phyloP scores from a whole-genome alignment of 2,329 filamentous ascomycete species.

The Phialophora tarda region DNA sequence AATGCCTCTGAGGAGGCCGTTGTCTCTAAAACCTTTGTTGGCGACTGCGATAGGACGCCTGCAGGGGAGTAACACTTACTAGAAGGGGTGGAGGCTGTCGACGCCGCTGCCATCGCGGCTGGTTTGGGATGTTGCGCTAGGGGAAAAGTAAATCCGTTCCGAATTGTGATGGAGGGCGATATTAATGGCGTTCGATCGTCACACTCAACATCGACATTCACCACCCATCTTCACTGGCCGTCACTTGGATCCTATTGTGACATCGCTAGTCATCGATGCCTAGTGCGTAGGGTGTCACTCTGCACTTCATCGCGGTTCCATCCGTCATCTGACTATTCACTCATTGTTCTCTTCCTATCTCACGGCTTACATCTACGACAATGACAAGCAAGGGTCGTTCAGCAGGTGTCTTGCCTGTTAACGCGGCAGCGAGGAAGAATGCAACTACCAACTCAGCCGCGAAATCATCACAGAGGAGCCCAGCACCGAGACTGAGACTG shows the following conservation, averaged over 20 bases:
- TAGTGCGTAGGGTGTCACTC: background rate
- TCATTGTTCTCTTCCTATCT: conserved; percentile 16
- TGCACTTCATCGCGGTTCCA: background rate
- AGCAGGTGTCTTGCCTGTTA: conserved; percentile 62
- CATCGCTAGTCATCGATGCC: conserved; percentile 4
- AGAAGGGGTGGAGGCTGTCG: conserved; percentile 18
- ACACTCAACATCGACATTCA: conserved; percentile 1
- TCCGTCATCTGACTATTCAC: background rate
- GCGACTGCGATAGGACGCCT: conserved; percentile 20
- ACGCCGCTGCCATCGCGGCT: conserved; percentile 16
- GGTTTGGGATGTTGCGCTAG: conserved; percentile 4
- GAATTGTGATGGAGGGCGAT: conserved; percentile 11
- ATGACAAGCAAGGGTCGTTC: conserved; percentile 41
- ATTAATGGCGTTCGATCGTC: conserved; percentile 7
- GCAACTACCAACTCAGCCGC: conserved; percentile 46
- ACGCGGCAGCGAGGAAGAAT: conserved; percentile 54
- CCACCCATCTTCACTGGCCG: conserved; percentile 9
- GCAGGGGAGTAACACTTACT: conserved; percentile 11
- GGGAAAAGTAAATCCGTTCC: conserved; percentile 28
- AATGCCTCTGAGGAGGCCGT: conserved; percentile 28
- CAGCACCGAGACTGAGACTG: conserved; percentile 76
- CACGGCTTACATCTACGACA: conserved; percentile 8
- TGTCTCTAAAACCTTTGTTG: conserved; percentile 17
- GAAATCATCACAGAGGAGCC: conserved; percentile 54
- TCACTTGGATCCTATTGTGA: conserved; percentile 13